A percentile compares a stretch with the other conserved stretches of the same genome.
Conservation (phyloP, 108 stramenopile genomes). For the Nitzschia putrida region DNA sequence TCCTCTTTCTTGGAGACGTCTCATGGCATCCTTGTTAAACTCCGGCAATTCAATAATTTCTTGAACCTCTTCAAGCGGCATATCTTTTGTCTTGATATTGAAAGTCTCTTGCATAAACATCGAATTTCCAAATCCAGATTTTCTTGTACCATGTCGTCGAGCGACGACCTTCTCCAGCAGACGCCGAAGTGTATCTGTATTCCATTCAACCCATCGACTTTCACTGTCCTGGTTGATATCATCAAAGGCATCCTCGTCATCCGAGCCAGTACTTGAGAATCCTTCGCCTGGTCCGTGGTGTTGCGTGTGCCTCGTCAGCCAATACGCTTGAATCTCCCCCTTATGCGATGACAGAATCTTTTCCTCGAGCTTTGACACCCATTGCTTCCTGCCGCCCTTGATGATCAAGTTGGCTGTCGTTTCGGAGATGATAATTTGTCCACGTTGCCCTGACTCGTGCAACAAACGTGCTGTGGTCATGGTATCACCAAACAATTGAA, state of each 20-base stretch:
- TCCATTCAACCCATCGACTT: conserved; percentile 19
- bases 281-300: background rate
- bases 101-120: background rate
- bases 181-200: background rate
- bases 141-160: background rate
- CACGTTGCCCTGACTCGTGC: background rate
- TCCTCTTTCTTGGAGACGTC: background rate
- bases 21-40: conserved; percentile 8
- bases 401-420: conserved; percentile 13
- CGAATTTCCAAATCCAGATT: background rate
- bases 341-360: conserved; percentile 2
- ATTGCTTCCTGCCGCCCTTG: conserved; percentile 9
- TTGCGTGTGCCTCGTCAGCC: background rate
- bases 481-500: conserved; percentile 29
- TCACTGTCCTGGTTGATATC: background rate
- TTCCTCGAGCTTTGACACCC: conserved; percentile 4
- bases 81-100: background rate
- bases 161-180: conserved; percentile 5
- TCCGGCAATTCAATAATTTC: conserved; percentile 16
- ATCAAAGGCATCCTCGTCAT: background rate
- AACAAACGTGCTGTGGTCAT: conserved; percentile 21
- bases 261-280: background rate
- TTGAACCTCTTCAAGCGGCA: conserved; percentile 13
- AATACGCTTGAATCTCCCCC: conserved; percentile 28
- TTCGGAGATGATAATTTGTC: conserved; percentile 19